Conservation (phyloP, 805 yeast species). For the Sungouiella thailandica region DNA sequence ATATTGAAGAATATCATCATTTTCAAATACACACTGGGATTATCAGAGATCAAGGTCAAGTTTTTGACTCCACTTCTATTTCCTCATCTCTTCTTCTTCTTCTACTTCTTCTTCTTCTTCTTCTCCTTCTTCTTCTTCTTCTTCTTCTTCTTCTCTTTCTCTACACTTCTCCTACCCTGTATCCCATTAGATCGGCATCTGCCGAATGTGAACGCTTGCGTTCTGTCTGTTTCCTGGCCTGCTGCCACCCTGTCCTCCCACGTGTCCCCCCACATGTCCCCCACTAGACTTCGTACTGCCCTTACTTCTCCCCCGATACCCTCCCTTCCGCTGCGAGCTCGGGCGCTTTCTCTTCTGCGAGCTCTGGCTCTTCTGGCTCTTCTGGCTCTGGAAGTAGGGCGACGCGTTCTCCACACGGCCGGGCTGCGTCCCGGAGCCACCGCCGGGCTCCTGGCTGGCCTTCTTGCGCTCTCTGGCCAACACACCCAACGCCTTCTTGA, state of each 20-base stretch:
- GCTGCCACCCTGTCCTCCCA: too few relatives aligned
- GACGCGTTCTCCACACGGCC: slow-evolving; percentile 1
- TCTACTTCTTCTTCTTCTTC: too few relatives aligned
- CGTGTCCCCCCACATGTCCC: neutral
- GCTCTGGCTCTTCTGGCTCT: neutral
- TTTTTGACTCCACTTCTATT: too few relatives aligned
- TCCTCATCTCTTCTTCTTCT: too few relatives aligned
- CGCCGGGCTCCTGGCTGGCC: slow-evolving; percentile 1
- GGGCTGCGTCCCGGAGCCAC: neutral
- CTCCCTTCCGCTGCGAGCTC: slow-evolving; percentile 1
- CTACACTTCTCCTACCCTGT: too few relatives aligned
- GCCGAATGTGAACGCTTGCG: slow-evolving; percentile 5
- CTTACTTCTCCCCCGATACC: slow-evolving; percentile 1
- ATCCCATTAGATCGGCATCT: slow-evolving; percentile 10
- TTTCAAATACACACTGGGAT: too few relatives aligned
- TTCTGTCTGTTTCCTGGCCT: too few relatives aligned
- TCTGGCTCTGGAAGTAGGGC: slow-evolving; percentile 5
- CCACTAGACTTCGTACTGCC: neutral
- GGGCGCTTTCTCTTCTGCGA: slow-evolving; percentile 1
- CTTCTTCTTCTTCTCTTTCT: too few relatives aligned
- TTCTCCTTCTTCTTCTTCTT: too few relatives aligned
- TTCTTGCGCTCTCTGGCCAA: slow-evolving; percentile 30
- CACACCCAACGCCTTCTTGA: slow-evolving; percentile 31
- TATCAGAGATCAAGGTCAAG: too few relatives aligned
- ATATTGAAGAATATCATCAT: too few relatives aligned